These are phyloP conservation scores for Cytospora paraplurivora DNA, from an alignment of 2,329 filamentous ascomycete species.

Conservation along the genomic window DNA sequence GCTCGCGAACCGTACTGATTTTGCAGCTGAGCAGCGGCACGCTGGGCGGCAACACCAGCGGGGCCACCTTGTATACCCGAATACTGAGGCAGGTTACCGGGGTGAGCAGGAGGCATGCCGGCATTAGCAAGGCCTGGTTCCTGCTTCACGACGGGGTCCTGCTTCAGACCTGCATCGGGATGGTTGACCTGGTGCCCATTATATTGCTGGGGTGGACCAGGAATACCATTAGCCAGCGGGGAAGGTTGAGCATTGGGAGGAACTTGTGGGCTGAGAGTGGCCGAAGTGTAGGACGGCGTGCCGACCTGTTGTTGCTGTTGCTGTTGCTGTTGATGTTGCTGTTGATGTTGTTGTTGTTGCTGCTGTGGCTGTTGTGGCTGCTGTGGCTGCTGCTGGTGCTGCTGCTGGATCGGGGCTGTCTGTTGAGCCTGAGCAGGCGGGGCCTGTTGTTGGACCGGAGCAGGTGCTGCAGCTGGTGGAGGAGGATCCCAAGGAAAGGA, in stretches of 20 bases:
- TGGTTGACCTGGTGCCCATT: slow-evolving; percentile 50
- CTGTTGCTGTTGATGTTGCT: neutral
- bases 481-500: slow-evolving; percentile 95
- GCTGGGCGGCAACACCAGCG: slow-evolving; percentile 48
- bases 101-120: slow-evolving; percentile 36
- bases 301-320: slow-evolving; percentile 31
- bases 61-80: slow-evolving; percentile 7
- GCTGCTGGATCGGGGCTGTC: neutral
- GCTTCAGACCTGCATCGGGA: slow-evolving; percentile 49
- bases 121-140: slow-evolving; percentile 47
- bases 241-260: slow-evolving; percentile 35
- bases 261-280: slow-evolving; percentile 39
- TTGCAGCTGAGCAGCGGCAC: slow-evolving; percentile 60
- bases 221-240: slow-evolving; percentile 35
- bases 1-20: slow-evolving; percentile 64
- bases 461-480: slow-evolving; percentile 53
- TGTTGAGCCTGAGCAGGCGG: slow-evolving; percentile 29
- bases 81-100: slow-evolving; percentile 34
- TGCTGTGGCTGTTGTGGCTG: neutral
- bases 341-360: neutral
- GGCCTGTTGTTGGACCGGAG: slow-evolving; percentile 38
- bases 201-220: slow-evolving; percentile 35
- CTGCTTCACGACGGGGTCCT: slow-evolving; percentile 51
- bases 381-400: neutral
- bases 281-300: slow-evolving; percentile 38